Conservation (phyloP, 164 flowering plant species). For the Taxillus chinensis region DNA sequence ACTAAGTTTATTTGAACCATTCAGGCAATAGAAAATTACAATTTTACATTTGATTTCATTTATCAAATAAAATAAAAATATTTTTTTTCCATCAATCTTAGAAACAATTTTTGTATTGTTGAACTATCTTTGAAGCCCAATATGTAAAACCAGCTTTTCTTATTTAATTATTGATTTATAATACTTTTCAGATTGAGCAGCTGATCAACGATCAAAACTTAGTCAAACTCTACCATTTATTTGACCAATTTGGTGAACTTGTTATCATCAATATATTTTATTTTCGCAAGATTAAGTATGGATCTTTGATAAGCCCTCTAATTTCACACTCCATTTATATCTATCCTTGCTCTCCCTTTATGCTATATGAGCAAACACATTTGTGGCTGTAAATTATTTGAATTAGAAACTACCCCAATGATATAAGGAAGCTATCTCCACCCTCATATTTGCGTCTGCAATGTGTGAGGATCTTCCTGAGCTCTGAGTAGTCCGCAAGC, state of each 20-base stretch:
- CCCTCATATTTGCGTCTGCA: slow-evolving; percentile 70
- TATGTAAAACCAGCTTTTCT: not conserved
- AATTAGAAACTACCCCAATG: slow-evolving; percentile 70
- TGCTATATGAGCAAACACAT: not conserved
- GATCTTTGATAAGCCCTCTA: not conserved
- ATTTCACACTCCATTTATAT: not conserved
- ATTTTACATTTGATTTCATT: too few species aligned
- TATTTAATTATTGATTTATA: not conserved
- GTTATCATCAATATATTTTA: slow-evolving; percentile 41
- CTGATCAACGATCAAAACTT: slow-evolving; percentile 42
- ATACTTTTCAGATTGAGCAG: slow-evolving; percentile 54
- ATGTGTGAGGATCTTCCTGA: slow-evolving; percentile 83
- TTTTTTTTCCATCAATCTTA: too few species aligned
- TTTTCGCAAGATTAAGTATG: slow-evolving; percentile 61
- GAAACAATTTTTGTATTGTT: not conserved
- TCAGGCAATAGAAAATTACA: not conserved
- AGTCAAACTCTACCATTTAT: slow-evolving; percentile 40
- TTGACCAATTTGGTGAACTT: slow-evolving; percentile 67
- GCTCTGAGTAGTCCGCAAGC: slow-evolving; percentile 45
- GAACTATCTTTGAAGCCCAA: not conserved
- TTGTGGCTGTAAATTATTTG: not conserved
- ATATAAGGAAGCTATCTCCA: slow-evolving; percentile 81
- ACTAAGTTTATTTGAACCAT: not conserved
- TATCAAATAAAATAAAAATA: too few species aligned
- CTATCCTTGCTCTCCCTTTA: not conserved